Percentiles rank a stretch among this genome's conserved stretches.
Conservation (phyloP, 2,329 filamentous ascomycete species). For the Neonectria neomacrospora region DNA sequence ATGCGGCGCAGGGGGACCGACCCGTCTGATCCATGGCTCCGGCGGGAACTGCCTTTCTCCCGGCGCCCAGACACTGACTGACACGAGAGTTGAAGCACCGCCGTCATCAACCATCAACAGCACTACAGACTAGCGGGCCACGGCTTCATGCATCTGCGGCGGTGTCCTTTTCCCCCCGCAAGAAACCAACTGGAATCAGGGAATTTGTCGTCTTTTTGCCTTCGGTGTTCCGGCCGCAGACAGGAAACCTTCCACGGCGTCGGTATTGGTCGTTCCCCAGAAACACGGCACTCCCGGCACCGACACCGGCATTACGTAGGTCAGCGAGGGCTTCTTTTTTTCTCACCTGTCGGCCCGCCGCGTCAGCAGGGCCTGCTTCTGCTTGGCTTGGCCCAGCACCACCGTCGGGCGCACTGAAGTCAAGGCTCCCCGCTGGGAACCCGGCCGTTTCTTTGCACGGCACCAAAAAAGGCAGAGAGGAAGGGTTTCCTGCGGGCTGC, state of each 20-base stretch:
- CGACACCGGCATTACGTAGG: constrained; percentile 8
- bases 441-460: neutral
- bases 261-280: neutral
- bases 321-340: neutral
- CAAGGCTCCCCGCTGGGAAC: too few relatives aligned
- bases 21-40: constrained; percentile 2
- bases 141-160: constrained; percentile 1
- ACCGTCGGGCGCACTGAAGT: too few relatives aligned
- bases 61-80: neutral
- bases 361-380: constrained; percentile 7
- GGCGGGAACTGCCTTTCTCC: constrained; percentile 14
- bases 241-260: constrained; percentile 5
- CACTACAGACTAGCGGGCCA: constrained; percentile 1
- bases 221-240: neutral
- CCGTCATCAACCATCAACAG: constrained; percentile 10
- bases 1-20: constrained; percentile 1
- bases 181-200: constrained; percentile 6
- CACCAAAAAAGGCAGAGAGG: neutral
- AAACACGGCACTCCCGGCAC: neutral
- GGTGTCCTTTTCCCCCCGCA: neutral
- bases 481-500: neutral
- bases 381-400: neutral
- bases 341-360: neutral
- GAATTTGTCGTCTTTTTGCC: constrained; percentile 3
- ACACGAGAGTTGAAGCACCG: constrained; percentile 16